Conservation (phyloP, 768 basidiomycete species). For the Mycena venus region DNA sequence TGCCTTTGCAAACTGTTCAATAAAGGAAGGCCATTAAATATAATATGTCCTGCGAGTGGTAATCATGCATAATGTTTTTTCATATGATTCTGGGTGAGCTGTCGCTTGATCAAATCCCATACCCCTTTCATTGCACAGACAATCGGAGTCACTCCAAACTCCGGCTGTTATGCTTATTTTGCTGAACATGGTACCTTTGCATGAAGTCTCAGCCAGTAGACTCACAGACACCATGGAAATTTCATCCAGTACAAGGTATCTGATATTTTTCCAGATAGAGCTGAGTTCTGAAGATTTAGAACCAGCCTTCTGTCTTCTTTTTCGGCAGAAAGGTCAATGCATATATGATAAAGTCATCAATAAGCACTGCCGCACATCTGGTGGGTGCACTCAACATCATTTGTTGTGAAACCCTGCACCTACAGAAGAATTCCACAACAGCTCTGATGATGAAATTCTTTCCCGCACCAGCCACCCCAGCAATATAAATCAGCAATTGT, state of each 20-base stretch:
- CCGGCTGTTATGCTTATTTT: no score
- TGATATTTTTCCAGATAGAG: background rate
- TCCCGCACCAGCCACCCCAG: background rate
- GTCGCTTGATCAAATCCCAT: no score
- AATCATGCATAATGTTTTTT: no score
- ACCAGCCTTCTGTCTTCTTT: background rate
- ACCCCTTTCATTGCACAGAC: no score
- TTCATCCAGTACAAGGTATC: background rate
- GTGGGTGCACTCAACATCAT: background rate
- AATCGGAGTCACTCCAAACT: no score
- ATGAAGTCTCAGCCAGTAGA: background rate
- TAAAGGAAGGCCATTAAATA: no score
- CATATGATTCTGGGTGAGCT: no score
- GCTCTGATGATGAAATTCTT: background rate
- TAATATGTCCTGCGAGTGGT: no score
- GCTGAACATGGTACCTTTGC: background rate
- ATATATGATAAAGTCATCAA: background rate
- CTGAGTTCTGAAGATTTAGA: background rate
- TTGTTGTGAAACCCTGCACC: background rate
- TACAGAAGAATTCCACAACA: background rate
- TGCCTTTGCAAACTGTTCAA: no score
- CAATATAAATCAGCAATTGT: background rate
- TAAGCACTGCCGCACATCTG: background rate
- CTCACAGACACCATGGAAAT: conserved; percentile 4
- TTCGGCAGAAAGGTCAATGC: background rate